Conservation (phyloP, 2,329 filamentous ascomycete species). For the Daldinia sp. region DNA sequence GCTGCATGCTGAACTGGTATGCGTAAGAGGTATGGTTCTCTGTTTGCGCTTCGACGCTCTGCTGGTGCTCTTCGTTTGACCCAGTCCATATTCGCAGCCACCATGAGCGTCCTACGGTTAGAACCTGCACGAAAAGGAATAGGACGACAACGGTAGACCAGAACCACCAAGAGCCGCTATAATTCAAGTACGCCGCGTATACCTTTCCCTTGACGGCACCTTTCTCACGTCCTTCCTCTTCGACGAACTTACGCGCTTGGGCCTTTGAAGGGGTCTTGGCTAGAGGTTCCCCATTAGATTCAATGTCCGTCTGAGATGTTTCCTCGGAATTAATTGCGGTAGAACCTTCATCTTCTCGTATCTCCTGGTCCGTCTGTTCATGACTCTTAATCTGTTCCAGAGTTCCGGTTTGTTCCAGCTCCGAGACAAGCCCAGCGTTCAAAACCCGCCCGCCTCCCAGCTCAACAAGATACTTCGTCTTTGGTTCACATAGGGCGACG, state of each 20-base stretch:
- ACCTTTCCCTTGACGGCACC: constrained; percentile 73
- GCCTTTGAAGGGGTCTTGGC: constrained; percentile 61
- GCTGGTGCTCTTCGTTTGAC: constrained; percentile 49
- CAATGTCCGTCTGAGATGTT: constrained; percentile 53
- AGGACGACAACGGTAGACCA: constrained; percentile 64
- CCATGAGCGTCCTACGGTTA: constrained; percentile 68
- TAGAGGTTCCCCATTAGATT: constrained; percentile 52
- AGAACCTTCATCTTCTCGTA: constrained; percentile 57
- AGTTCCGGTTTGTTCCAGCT: constrained; percentile 66
- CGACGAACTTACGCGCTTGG: constrained; percentile 73
- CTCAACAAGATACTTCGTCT: constrained; percentile 77
- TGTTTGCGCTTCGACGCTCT: constrained; percentile 32
- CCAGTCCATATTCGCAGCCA: constrained; percentile 72
- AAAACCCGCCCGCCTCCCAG: constrained; percentile 73
- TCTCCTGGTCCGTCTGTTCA: constrained; percentile 57
- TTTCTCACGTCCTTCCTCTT: constrained; percentile 76
- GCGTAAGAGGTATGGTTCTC: constrained; percentile 50
- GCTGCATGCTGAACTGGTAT: constrained; percentile 58
- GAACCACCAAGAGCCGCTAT: constrained; percentile 69
- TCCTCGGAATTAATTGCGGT: constrained; percentile 66
- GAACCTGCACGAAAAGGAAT: constrained; percentile 62
- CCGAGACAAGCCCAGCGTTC: constrained; percentile 69
- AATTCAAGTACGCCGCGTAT: constrained; percentile 72
- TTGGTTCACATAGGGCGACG: constrained; percentile 73
- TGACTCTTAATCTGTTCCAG: constrained; percentile 66